A percentile compares a stretch with the other conserved stretches of the same genome.
Conservation (phyloP, 306 rosid genomes). For the Prunus armeniaca region DNA sequence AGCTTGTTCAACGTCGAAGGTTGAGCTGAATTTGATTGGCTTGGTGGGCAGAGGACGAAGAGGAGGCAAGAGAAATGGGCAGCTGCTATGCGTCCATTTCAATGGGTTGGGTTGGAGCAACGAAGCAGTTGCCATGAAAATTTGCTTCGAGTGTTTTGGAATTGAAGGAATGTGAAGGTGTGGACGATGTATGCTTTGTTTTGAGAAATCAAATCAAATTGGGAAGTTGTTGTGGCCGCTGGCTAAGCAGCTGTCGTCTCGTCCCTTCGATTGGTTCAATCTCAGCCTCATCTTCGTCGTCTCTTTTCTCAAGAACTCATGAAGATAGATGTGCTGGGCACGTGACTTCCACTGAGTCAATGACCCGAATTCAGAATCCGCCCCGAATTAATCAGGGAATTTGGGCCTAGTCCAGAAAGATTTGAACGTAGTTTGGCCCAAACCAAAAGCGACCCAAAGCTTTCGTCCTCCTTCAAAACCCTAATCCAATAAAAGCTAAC, state of each 20-base stretch:
- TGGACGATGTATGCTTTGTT: neutral
- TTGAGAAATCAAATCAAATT: neutral
- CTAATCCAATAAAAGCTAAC: conserved; percentile 26
- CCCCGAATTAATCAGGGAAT: neutral
- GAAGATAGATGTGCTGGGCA: neutral
- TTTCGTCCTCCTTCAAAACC: conserved; percentile 24
- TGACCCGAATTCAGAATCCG: neutral
- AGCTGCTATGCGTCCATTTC: conserved; percentile 37
- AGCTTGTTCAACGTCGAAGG: neutral
- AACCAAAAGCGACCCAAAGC: neutral
- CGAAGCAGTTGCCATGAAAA: conserved; percentile 37
- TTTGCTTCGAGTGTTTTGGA: neutral
- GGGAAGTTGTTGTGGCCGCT: neutral
- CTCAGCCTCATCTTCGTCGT: neutral
- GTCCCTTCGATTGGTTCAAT: neutral
- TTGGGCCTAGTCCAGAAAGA: neutral
- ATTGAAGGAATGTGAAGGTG: neutral
- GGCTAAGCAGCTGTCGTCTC: neutral
- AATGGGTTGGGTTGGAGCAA: conserved; percentile 39
- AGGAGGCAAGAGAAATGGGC: conserved; percentile 25
- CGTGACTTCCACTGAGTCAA: neutral
- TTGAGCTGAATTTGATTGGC: conserved; percentile 18
- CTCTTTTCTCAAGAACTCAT: neutral
- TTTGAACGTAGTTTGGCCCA: neutral
- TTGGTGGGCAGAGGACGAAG: conserved; percentile 18